Conservation (phyloP, 352 stramenopile species). For the Globisporangium ultimum region DNA sequence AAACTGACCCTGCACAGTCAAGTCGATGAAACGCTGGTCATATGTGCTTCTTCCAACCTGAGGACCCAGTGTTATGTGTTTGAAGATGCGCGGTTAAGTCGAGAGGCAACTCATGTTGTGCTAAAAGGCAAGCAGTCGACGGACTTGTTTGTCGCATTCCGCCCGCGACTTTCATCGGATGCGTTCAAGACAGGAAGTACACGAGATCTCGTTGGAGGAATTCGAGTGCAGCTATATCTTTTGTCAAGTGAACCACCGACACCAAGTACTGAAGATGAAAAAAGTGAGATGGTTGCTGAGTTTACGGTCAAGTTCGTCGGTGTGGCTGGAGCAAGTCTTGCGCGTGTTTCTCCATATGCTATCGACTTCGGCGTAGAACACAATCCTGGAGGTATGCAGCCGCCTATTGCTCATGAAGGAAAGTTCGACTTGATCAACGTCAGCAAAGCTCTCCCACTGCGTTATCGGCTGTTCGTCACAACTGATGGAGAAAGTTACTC, state of each 20-base stretch:
- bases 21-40: slow-evolving; percentile 64
- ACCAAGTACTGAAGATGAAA: slow-evolving; percentile 36
- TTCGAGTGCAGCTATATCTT: slow-evolving; percentile 83
- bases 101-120: slow-evolving; percentile 70
- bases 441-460: slow-evolving; percentile 72
- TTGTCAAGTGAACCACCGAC: slow-evolving; percentile 5
- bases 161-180: slow-evolving; percentile 72
- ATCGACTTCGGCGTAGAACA: slow-evolving; percentile 83
- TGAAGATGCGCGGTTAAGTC: slow-evolving; percentile 65
- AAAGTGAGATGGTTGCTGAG: slow-evolving; percentile 74
- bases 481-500: slow-evolving; percentile 65
- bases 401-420: slow-evolving; percentile 54
- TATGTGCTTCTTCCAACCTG: slow-evolving; percentile 83
- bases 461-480: slow-evolving; percentile 74
- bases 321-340: slow-evolving; percentile 75
- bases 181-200: slow-evolving; percentile 76
- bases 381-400: slow-evolving; percentile 40
- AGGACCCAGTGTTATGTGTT: slow-evolving; percentile 90
- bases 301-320: slow-evolving; percentile 89
- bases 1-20: slow-evolving; percentile 82
- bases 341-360: slow-evolving; percentile 50
- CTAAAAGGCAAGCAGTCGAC: slow-evolving; percentile 59
- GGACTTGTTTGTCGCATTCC: slow-evolving; percentile 79
- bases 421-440: slow-evolving; percentile 78
- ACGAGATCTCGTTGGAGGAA: slow-evolving; percentile 81